Evolutionary conservation across 495 filamentous ascomycete genomes (phyloP), one percentile per base, ranked within the genome.

Genomic region (Cenococcum geophilum): DNA sequence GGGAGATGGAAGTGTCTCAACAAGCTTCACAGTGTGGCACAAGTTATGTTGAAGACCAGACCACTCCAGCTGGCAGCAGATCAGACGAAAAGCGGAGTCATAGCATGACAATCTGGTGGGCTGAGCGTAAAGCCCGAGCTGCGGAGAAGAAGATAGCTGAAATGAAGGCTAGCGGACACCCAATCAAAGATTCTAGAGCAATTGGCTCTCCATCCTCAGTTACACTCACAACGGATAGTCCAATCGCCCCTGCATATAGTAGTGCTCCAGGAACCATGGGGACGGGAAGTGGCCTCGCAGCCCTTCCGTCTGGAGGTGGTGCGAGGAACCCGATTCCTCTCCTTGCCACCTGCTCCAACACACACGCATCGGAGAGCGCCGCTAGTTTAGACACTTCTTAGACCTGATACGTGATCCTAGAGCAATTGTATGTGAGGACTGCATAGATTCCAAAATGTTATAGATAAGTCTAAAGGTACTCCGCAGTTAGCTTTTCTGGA

Each of bases 21-120:
- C 53, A 49, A 23, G 66, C 53, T 18, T 64, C 51, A 42, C 58
- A 65, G 36, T 68, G 65, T 34, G 43, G 51, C 10, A 25, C 42
- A 18, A 40, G 49, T 10, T 51, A 59, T 22, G n/a, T 53, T 5
- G 59, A 62, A 6, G 62, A 68, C 6, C 47, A 60, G 3, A 35
- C 59, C 18, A 32, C 45, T 51, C 50, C 55, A 49, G 34, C 49
- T 18, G 48, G 49, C 49, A 52, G 49, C 23, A 27, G 47, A 1
- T 62, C 65, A 45, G 53, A 49, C 14, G 57, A 58, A 52, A 73
- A 72, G 56, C 62, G 71, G 0, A 67, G 63, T 49, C 58, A 70
- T 34, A 60, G 51, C 8, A 73, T 73, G 71, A 73, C 71, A 27
- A 61, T 68, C 1, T 73, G 71, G 71, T 73, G 71, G 71, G 70